Base-by-base conservation (phyloP, 768 basidiomycete species). In the Tephrocybe sp. region DNA sequence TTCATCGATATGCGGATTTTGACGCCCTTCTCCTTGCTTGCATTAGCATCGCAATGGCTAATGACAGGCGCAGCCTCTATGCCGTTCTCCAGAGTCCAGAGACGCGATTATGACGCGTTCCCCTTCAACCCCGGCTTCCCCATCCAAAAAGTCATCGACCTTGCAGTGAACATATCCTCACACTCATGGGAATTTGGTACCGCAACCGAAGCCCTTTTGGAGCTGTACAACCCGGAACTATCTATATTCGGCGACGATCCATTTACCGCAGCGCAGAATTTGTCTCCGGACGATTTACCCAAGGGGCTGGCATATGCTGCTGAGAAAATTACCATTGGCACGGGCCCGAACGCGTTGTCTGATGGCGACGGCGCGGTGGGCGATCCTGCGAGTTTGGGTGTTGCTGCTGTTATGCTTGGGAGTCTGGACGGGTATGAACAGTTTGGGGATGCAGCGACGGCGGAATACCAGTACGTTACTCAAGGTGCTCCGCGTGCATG, bases 161-260 rank as follows among this genome's bases (percentile, higher is more conserved):
- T 68, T n/a, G 69, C 69, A 0, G 55, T 66, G 38, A 59, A 67
- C 5, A 60, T 77, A 3, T 72, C 76, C 2, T 65, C 71, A 0
- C 74, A 76, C 49, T 75, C 75, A 10, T 79, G 77, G 77, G 76
- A 79, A 49, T 76, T 60, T 49, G 77, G 77, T 1, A 69, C 73
- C 1, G 68, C 69, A 3, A 43, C 73, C 0, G 66, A 77, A 51
- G 71, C 75, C 0, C 62, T 77, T 0, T 66, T 77, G 0, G 76
- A 79, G 58, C 65, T 79, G 3, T 70, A 68, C 51, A 58, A 73
- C 45, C 71, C 74, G 1, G 50, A 65, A 0, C 49, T 70, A 16
- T 72, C 73, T 4, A 73, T 78, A 6, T 77, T 72, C 48, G 71
- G 72, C 7, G 39, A 62, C 1, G 33, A 42, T 0, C 65, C 73